Percentiles rank a stretch among this genome's conserved stretches.
Evolutionary conservation across 1,284 basidiomycete species (phyloP).

Genomic region (Puccinia polysora): DNA sequence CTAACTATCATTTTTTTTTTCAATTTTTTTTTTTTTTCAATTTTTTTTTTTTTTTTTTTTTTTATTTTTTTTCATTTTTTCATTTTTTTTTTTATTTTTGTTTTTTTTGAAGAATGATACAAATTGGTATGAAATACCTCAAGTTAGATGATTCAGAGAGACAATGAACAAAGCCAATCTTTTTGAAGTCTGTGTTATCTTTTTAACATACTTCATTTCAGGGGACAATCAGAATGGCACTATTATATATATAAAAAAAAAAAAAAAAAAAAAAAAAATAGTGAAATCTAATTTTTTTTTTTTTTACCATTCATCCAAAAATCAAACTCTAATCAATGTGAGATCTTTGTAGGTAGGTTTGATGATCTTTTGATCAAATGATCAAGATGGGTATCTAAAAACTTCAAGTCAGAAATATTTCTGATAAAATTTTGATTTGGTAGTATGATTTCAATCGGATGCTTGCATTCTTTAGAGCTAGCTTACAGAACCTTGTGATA

Average conservation of each 20-base stretch:
- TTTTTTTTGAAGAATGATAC: background rate
- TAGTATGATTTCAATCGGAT: too few relatives aligned
- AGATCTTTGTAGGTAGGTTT: too few relatives aligned
- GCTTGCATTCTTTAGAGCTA: too few relatives aligned
- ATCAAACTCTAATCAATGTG: too few relatives aligned
- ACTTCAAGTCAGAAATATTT: too few relatives aligned
- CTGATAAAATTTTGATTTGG: too few relatives aligned
- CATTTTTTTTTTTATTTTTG: background rate
- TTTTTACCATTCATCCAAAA: slow-evolving; percentile 1
- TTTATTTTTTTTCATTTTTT: background rate
- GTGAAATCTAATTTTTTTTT: background rate
- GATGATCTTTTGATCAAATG: too few relatives aligned
- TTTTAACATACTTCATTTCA: background rate
- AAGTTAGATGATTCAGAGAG: too few relatives aligned
- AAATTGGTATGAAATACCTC: too few relatives aligned
- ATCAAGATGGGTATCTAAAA: too few relatives aligned
- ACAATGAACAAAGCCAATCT: too few relatives aligned
- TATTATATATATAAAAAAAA: slow-evolving; percentile 1
- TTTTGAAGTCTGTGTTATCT: background rate
- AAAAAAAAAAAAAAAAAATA: background rate
- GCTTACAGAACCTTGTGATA: too few relatives aligned
- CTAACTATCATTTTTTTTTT: background rate
- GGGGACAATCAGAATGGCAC: background rate
- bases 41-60: background rate
- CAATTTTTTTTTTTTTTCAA: background rate